Percentiles rank a stretch among this genome's conserved stretches.
These are phyloP conservation scores for Leonotis leonurus DNA, from an alignment of 257 asterid genomes.

Conservation along the genomic window DNA sequence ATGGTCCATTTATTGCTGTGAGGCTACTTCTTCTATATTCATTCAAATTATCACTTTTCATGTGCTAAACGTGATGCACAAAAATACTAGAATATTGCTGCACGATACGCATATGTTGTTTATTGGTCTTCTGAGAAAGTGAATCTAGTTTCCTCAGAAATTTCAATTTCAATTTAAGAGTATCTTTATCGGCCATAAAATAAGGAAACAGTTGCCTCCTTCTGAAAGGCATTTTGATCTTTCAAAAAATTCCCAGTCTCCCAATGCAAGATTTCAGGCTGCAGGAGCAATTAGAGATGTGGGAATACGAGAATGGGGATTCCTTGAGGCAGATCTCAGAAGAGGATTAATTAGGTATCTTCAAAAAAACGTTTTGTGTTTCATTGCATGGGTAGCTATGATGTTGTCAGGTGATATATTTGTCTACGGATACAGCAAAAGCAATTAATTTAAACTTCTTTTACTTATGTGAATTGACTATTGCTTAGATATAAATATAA, in stretches of 20 bases:
- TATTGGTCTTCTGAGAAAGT: background rate
- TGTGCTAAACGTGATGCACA: background rate
- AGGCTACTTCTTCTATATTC: background rate
- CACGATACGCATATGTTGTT: background rate
- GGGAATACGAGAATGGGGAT: slow-evolving; percentile 88
- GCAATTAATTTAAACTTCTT: slow-evolving; percentile 1
- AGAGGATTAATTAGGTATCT: slow-evolving; percentile 71
- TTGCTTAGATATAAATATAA: background rate
- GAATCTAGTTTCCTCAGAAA: background rate
- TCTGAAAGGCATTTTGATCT: slow-evolving; percentile 14
- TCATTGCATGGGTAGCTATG: background rate
- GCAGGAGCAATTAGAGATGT: slow-evolving; percentile 93
- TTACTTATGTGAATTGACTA: background rate
- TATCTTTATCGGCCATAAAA: slow-evolving; percentile 6
- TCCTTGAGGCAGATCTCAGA: slow-evolving; percentile 59
- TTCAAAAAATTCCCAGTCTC: slow-evolving; percentile 83
- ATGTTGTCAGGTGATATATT: background rate
- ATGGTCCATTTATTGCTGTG: background rate
- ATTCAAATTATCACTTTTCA: background rate
- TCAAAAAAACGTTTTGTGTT: slow-evolving; percentile 9
- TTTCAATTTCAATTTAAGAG: background rate
- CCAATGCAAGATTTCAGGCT: slow-evolving; percentile 92
- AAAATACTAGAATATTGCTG: slow-evolving; percentile 2
- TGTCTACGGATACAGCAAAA: background rate
- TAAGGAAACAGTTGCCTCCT: slow-evolving; percentile 8